phyloP scores from a whole-genome alignment of 1,284 basidiomycete genomes.

The Sporisorium iseilematis-ciliati region DNA sequence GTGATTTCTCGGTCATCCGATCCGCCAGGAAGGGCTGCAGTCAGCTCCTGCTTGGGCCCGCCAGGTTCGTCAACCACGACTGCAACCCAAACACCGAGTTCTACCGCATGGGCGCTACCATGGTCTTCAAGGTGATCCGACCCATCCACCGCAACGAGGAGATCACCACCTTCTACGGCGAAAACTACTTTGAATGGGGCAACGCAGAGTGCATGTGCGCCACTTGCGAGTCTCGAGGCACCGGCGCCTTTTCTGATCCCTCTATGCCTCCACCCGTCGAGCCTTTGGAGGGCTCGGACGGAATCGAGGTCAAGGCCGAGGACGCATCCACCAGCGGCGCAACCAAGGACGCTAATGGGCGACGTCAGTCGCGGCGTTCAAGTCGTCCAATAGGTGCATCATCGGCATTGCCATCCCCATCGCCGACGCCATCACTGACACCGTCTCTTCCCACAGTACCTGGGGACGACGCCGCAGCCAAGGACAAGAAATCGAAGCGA shows the following conservation, averaged over 20 bases:
- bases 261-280: conserved; percentile 8
- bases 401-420: conserved; percentile 41
- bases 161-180: conserved; percentile 75
- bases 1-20: conserved; percentile 91
- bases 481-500: conserved; percentile 44
- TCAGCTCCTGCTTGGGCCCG: conserved; percentile 89
- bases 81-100: conserved; percentile 90
- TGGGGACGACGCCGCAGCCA: conserved; percentile 23
- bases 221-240: conserved; percentile 82
- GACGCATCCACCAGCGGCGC: conserved; percentile 17
- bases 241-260: conserved; percentile 73
- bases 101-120: conserved; percentile 85
- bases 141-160: conserved; percentile 85
- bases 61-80: conserved; percentile 95
- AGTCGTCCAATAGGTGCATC: conserved; percentile 29
- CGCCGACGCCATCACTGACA: conserved; percentile 44
- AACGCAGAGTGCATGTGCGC: conserved; percentile 90
- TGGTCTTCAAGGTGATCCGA: conserved; percentile 86
- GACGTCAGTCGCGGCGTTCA: conserved; percentile 39
- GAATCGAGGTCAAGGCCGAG: conserved; percentile 32
- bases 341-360: conserved; percentile 31
- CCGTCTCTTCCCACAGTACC: conserved; percentile 23
- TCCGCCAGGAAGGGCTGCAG: conserved; percentile 90
- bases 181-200: conserved; percentile 80
- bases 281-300: conserved; percentile 12